phyloP scores from a whole-genome alignment of 1,284 basidiomycete genomes.

The Microbotryum intermedium region DNA sequence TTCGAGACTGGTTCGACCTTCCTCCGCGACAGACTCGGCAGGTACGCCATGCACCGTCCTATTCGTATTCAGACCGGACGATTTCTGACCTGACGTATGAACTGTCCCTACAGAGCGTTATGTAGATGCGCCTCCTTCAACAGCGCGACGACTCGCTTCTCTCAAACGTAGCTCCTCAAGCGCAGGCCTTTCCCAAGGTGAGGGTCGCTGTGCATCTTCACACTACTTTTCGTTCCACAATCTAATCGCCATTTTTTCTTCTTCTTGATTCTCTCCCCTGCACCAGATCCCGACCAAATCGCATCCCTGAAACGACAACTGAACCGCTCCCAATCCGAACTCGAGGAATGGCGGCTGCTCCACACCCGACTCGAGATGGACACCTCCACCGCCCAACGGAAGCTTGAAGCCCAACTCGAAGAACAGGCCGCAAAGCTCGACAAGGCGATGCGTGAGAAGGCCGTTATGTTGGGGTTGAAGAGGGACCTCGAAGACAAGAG shows the following conservation, averaged over 20 bases:
- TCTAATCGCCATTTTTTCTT: neutral
- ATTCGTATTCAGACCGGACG: too few relatives aligned
- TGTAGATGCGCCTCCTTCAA: too few relatives aligned
- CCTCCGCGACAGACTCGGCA: too few relatives aligned
- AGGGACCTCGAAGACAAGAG: constrained; percentile 19
- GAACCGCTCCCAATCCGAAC: constrained; percentile 11
- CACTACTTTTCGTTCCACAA: too few relatives aligned
- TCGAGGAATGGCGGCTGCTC: constrained; percentile 15
- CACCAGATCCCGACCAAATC: constrained; percentile 17
- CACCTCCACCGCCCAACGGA: neutral
- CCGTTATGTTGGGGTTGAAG: constrained; percentile 25
- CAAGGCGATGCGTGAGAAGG: constrained; percentile 28
- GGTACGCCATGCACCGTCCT: too few relatives aligned
- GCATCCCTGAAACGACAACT: constrained; percentile 22
- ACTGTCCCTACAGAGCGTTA: too few relatives aligned
- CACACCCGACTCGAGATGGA: constrained; percentile 15
- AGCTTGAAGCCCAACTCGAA: constrained; percentile 11
- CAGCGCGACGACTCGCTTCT: neutral
- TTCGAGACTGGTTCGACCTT: too few relatives aligned
- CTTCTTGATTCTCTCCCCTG: too few relatives aligned
- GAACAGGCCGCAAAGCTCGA: constrained; percentile 15
- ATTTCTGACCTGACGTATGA: too few relatives aligned
- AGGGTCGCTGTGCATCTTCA: neutral
- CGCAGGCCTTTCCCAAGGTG: constrained; percentile 20
- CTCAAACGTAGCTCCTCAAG: constrained; percentile 16